Evolutionary conservation across 768 basidiomycete species (phyloP).

Genomic region (Psilocybe subaeruginosa): DNA sequence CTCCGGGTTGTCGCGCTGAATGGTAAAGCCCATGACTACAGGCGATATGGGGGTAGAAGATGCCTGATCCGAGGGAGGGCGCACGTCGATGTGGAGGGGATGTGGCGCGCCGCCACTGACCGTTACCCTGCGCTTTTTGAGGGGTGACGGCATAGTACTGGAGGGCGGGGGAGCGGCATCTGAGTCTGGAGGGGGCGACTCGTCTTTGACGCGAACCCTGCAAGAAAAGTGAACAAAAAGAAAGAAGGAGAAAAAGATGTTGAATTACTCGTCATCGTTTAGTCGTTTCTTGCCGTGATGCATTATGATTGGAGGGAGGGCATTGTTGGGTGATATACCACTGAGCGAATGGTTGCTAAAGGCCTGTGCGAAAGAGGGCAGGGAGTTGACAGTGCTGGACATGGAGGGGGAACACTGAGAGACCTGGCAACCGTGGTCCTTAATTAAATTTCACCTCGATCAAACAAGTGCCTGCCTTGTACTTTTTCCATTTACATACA

Average conservation of each 20-base stretch:
- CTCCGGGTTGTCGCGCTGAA: constrained; percentile 59
- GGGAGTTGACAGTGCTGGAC: constrained; percentile 51
- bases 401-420: constrained; percentile 37
- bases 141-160: constrained; percentile 43
- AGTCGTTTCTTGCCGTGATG: constrained; percentile 47
- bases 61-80: constrained; percentile 42
- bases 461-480: not conserved
- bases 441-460: constrained; percentile 1
- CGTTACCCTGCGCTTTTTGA: constrained; percentile 74
- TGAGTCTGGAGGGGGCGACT: constrained; percentile 45
- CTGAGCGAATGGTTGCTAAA: constrained; percentile 63
- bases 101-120: constrained; percentile 59
- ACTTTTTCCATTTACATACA: not conserved
- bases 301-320: constrained; percentile 74
- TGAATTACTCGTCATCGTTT: constrained; percentile 51
- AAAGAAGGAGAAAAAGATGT: constrained; percentile 4
- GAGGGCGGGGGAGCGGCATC: constrained; percentile 40
- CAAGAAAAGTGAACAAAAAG: not conserved
- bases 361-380: constrained; percentile 80
- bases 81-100: constrained; percentile 56
- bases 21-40: constrained; percentile 62
- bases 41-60: constrained; percentile 66
- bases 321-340: constrained; percentile 44
- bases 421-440: not conserved
- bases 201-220: constrained; percentile 60